These are phyloP conservation scores for Sphenostylis stenocarpa DNA, from an alignment of 306 rosid genomes.

Conservation along the genomic window DNA sequence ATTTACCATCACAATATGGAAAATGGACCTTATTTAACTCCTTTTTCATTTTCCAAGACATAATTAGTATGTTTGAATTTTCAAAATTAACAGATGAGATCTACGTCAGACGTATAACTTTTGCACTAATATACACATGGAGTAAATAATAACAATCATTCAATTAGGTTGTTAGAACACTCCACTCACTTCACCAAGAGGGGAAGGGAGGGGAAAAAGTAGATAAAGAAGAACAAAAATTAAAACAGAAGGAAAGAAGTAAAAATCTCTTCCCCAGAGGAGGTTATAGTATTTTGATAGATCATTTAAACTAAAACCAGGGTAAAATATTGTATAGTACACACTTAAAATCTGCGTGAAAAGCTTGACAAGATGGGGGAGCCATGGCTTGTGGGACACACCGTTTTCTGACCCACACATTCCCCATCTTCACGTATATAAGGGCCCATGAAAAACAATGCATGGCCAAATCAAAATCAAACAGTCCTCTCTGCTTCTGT, in stretches of 20 bases:
- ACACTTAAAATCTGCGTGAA: conserved; percentile 38
- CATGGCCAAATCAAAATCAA: conserved; percentile 71
- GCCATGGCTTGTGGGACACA: conserved; percentile 52
- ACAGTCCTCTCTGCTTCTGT: conserved; percentile 34
- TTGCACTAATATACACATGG: neutral
- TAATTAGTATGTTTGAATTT: neutral
- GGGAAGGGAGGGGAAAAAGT: no score
- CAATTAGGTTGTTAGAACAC: conserved; percentile 1
- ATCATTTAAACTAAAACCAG: conserved; percentile 22
- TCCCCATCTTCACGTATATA: conserved; percentile 62
- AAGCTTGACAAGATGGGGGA: conserved; percentile 47
- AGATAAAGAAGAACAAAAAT: neutral
- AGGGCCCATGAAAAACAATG: conserved; percentile 66
- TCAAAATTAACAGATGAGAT: conserved; percentile 1
- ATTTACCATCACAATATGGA: conserved; percentile 32
- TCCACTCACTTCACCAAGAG: neutral
- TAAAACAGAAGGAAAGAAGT: neutral
- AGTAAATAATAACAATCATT: conserved; percentile 5
- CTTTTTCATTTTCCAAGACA: conserved; percentile 29
- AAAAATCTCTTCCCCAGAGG: neutral
- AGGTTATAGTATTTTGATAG: neutral
- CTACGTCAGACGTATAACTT: conserved; percentile 1
- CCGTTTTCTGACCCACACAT: conserved; percentile 43
- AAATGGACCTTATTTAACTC: conserved; percentile 25
- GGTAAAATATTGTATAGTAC: conserved; percentile 14